Evolutionary conservation across 371 early-diverging fungal genomes (phyloP).

Genomic region (Mortierella sp.): DNA sequence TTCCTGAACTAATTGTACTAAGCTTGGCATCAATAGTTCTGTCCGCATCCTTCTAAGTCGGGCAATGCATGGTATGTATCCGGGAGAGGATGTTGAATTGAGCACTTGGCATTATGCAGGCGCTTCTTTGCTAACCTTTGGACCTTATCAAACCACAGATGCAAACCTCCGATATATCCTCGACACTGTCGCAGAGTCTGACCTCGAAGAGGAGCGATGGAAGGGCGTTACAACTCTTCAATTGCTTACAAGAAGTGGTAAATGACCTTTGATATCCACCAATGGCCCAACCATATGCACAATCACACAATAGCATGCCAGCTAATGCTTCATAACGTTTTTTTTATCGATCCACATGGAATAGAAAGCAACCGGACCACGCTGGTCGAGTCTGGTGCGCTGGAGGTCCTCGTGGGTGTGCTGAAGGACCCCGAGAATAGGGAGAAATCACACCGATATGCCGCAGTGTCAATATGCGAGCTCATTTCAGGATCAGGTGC

Average conservation of each 20-base stretch:
- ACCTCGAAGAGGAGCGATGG: constrained; percentile 64
- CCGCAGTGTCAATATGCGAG: constrained; percentile 79
- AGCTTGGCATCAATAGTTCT: constrained; percentile 23
- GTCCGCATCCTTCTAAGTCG: constrained; percentile 52
- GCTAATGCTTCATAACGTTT: not conserved
- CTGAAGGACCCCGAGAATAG: constrained; percentile 69
- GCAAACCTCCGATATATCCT: constrained; percentile 45
- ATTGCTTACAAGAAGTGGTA: constrained; percentile 78
- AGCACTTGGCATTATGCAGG: not conserved
- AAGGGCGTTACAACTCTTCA: constrained; percentile 79
- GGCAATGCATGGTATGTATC: constrained; percentile 42
- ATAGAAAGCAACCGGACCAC: constrained; percentile 71
- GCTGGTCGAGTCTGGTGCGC: constrained; percentile 71
- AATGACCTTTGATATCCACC: not conserved
- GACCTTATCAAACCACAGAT: constrained; percentile 56
- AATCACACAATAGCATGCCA: not conserved
- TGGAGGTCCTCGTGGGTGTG: constrained; percentile 73
- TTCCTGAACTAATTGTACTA: not conserved
- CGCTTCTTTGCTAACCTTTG: constrained; percentile 48
- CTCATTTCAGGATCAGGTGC: constrained; percentile 76
- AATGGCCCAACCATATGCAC: not conserved
- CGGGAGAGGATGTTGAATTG: not conserved
- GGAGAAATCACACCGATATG: constrained; percentile 75
- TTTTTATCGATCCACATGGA: not conserved
- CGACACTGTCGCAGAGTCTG: constrained; percentile 42